Base-by-base conservation (phyloP, 495 filamentous ascomycete species). In the Recurvomyces mirabilis region DNA sequence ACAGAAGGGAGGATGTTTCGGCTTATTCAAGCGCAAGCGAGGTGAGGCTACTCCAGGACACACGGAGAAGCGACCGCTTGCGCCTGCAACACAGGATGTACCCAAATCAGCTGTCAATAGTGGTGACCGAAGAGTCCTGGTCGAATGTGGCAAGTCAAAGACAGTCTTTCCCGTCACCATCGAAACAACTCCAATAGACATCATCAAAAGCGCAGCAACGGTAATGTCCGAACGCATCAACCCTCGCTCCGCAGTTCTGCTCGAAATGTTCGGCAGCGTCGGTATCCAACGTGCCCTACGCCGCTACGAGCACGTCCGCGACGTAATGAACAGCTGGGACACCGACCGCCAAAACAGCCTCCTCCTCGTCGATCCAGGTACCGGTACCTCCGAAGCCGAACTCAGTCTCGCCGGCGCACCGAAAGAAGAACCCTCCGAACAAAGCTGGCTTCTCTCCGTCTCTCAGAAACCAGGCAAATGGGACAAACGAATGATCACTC, bases 311-410 rank as follows among this genome's bases (percentile, higher is more conserved):
- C 77, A 74, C 47, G 70, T 96, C 20, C 75, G 87, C 26, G 86
- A 94, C 60, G 74, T 94, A 20, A 70, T 95, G 72, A 93, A 89
- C 59, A 91, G 87, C 3, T 98, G 91, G 91, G 78, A 89, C 25
- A 63, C 69, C 13, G 87, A 93, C 58, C 66, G 68, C 1, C 73
- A 82, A 49, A 89, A 91, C 56, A 61, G 66, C 1, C 66, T 95
- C 14, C 57, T 81, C 13, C 61, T 94, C 15, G 73, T 66, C 46
- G 68, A 64, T 55, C 67, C 65, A 55, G 60, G 67, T 18, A 66
- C 63, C 12, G 57, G 67, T 9, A 64, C 67, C 25, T 60, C 63
- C 1, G 58, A 73, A 43, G 51, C 64, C 39, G 63, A 71, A 32
- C 59, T 82, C 18, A 68, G 73, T 29, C 53, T 72, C 0, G 63